phyloP scores from a whole-genome alignment of 1,284 basidiomycete genomes.

The Tilletiopsis washingtonensis region DNA sequence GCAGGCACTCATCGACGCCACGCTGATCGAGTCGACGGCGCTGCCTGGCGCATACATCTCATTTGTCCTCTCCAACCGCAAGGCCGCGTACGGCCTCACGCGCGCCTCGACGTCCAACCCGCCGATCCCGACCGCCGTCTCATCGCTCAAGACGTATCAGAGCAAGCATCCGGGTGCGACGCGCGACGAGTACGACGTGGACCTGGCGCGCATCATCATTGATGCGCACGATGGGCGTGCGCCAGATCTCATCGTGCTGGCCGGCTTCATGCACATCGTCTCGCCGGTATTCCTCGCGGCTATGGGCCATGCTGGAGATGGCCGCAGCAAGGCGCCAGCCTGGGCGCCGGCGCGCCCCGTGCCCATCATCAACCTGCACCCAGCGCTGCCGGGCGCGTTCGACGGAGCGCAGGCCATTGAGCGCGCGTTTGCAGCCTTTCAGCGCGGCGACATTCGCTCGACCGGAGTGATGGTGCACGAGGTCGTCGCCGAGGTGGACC shows the following conservation, averaged over 20 bases:
- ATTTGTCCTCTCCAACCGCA: slow-evolving; percentile 83
- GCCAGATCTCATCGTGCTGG: slow-evolving; percentile 82
- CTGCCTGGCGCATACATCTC: slow-evolving; percentile 58
- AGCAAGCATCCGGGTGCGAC: slow-evolving; percentile 61
- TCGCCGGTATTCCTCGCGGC: slow-evolving; percentile 52
- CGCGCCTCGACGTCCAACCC: slow-evolving; percentile 65
- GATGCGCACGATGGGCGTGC: slow-evolving; percentile 11
- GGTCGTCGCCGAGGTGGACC: slow-evolving; percentile 87
- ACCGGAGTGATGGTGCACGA: slow-evolving; percentile 91
- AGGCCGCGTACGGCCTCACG: slow-evolving; percentile 78
- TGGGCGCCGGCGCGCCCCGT: slow-evolving; percentile 52
- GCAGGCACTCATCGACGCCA: slow-evolving; percentile 86
- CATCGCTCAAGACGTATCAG: slow-evolving; percentile 78
- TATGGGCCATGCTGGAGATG: slow-evolving; percentile 35
- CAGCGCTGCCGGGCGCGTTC: slow-evolving; percentile 86
- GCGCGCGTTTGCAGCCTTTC: slow-evolving; percentile 79
- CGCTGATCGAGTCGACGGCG: slow-evolving; percentile 57
- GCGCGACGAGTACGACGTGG: slow-evolving; percentile 74
- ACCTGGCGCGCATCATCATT: slow-evolving; percentile 69
- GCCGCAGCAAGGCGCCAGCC: slow-evolving; percentile 5
- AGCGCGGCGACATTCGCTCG: slow-evolving; percentile 54
- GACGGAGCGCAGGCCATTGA: slow-evolving; percentile 85
- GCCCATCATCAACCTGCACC: slow-evolving; percentile 92
- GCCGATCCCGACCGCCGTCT: slow-evolving; percentile 68
- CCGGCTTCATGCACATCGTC: slow-evolving; percentile 96